These are phyloP conservation scores for Entomortierella lignicola DNA, from an alignment of 192 early-diverging fungal species.

Conservation along the genomic window DNA sequence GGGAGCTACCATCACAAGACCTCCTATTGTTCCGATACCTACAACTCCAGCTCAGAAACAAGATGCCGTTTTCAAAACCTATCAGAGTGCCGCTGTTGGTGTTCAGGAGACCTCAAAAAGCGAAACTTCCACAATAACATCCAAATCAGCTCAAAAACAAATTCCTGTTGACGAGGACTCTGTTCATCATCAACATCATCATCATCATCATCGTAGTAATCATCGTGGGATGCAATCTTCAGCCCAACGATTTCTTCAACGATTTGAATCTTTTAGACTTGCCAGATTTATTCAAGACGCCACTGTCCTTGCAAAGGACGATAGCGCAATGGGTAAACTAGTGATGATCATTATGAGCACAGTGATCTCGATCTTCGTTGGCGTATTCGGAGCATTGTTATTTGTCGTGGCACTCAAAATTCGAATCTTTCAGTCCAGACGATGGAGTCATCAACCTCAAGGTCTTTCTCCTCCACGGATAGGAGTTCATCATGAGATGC, in stretches of 20 bases:
- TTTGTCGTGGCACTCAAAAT: slow-evolving; percentile 48
- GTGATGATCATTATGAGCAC: slow-evolving; percentile 47
- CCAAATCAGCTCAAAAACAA: neutral
- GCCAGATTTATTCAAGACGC: slow-evolving; percentile 19
- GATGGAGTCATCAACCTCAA: slow-evolving; percentile 2
- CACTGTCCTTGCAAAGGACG: slow-evolving; percentile 14
- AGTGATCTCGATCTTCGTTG: slow-evolving; percentile 21
- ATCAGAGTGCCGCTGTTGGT: too few species aligned
- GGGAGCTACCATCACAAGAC: too few species aligned
- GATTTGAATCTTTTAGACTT: slow-evolving; percentile 20
- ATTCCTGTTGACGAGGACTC: neutral
- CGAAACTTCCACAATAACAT: too few species aligned
- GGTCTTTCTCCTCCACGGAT: neutral
- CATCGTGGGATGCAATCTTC: neutral
- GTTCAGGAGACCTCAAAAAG: too few species aligned
- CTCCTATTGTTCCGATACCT: too few species aligned
- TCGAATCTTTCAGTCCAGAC: slow-evolving; percentile 26
- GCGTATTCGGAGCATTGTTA: slow-evolving; percentile 39
- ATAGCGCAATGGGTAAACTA: slow-evolving; percentile 28
- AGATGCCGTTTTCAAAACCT: too few species aligned
- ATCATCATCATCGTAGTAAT: neutral
- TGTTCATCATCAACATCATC: neutral
- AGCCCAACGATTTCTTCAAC: slow-evolving; percentile 3
- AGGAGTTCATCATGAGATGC: slow-evolving; percentile 2
- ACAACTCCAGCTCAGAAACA: too few species aligned